Evolutionary conservation across 495 filamentous ascomycete genomes (phyloP).

Genomic region (Talaromyces adpressus): DNA sequence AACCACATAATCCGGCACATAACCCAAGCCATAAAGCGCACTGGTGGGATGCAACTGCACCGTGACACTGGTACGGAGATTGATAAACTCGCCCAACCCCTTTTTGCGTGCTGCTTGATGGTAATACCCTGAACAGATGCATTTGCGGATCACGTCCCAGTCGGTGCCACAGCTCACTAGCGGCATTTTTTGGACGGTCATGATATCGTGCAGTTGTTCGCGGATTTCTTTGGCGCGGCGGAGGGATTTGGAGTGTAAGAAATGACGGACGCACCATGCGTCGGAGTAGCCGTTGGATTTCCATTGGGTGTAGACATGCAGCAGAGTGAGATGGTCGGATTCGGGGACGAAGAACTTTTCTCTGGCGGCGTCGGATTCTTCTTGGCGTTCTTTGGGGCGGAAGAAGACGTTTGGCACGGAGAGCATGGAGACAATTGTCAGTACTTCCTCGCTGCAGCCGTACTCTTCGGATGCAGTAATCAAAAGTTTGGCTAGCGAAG

Average conservation of each 20-base stretch:
- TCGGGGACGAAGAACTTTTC: constrained; percentile 99
- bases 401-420: constrained; percentile 96
- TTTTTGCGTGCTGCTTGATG: constrained; percentile 97
- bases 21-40: constrained; percentile 85
- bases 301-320: constrained; percentile 97
- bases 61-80: constrained; percentile 87
- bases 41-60: constrained; percentile 92
- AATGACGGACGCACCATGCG: constrained; percentile 86
- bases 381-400: constrained; percentile 92
- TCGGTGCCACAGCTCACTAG: constrained; percentile 88
- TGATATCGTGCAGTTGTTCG: constrained; percentile 89
- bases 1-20: constrained; percentile 92
- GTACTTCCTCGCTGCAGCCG: constrained; percentile 92
- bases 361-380: constrained; percentile 92
- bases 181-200: constrained; percentile 87
- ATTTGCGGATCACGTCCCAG: constrained; percentile 93
- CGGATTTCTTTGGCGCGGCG: constrained; percentile 88
- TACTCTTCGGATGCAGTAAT: constrained; percentile 83
- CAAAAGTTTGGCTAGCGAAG: constrained; percentile 85
- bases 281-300: constrained; percentile 84
- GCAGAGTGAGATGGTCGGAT: constrained; percentile 90
- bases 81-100: constrained; percentile 95
- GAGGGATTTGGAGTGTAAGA: constrained; percentile 86
- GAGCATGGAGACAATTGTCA: constrained; percentile 97
- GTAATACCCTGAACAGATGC: constrained; percentile 96